Evolutionary conservation across 371 early-diverging fungal species (phyloP).

Genomic region (Syncephalastrum sp.): DNA sequence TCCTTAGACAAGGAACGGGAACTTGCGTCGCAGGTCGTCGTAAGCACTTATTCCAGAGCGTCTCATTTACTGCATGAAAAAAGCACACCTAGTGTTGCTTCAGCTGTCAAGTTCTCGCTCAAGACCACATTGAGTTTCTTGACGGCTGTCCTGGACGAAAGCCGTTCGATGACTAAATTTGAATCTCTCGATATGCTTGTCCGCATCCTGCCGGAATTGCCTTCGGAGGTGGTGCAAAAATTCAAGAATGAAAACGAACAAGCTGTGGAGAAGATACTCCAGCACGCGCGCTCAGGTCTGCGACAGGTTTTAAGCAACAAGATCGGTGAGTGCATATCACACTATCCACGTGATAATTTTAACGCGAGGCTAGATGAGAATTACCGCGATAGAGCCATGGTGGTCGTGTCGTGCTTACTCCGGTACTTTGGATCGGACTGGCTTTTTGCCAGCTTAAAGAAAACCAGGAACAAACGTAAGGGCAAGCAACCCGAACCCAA

Average conservation of each 20-base stretch:
- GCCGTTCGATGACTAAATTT: slow-evolving; percentile 37
- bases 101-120: slow-evolving; percentile 35
- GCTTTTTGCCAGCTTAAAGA: slow-evolving; percentile 35
- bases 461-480: slow-evolving; percentile 18
- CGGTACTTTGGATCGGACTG: slow-evolving; percentile 44
- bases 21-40: slow-evolving; percentile 22
- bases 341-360: not conserved
- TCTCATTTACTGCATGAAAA: slow-evolving; percentile 23
- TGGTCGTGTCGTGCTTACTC: slow-evolving; percentile 27
- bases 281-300: slow-evolving; percentile 23
- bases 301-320: slow-evolving; percentile 39
- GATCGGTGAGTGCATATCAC: slow-evolving; percentile 21
- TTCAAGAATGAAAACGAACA: slow-evolving; percentile 26
- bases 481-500: slow-evolving; percentile 21
- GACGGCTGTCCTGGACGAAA: slow-evolving; percentile 21
- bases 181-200: slow-evolving; percentile 28
- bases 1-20: slow-evolving; percentile 19
- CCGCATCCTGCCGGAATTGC: slow-evolving; percentile 25
- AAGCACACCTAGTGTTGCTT: slow-evolving; percentile 28
- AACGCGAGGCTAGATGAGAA: slow-evolving; percentile 17
- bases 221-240: slow-evolving; percentile 31
- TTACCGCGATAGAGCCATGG: slow-evolving; percentile 33
- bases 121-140: slow-evolving; percentile 26
- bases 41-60: slow-evolving; percentile 20
- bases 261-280: slow-evolving; percentile 17